These are phyloP conservation scores for Chaetomiaceae sp. DNA, from an alignment of 2,329 filamentous ascomycete genomes.

Conservation along the genomic window DNA sequence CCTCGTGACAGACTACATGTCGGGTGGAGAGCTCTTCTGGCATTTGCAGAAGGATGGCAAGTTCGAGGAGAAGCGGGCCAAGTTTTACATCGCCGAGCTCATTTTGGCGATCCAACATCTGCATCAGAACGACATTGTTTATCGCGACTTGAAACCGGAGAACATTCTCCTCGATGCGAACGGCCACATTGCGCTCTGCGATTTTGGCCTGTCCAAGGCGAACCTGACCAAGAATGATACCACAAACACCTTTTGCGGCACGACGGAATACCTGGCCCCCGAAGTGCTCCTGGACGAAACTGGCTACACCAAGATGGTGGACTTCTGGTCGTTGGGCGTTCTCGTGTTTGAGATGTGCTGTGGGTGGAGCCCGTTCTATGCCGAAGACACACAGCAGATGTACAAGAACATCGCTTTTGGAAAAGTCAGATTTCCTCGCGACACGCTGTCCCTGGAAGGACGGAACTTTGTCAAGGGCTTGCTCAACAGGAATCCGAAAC, in stretches of 20 bases:
- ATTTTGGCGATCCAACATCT: conserved; percentile 93
- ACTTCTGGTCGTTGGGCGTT: conserved; percentile 98
- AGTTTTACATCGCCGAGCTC: conserved; percentile 98
- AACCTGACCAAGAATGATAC: conserved; percentile 96
- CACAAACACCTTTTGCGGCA: conserved; percentile 98
- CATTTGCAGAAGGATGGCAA: conserved; percentile 95
- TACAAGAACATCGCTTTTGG: conserved; percentile 99
- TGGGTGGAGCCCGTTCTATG: conserved; percentile 98
- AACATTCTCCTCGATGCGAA: conserved; percentile 97
- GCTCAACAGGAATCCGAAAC: conserved; percentile 93
- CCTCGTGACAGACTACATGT: conserved; percentile 99
- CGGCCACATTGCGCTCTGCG: conserved; percentile 94
- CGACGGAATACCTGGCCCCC: conserved; percentile 93
- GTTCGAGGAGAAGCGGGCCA: conserved; percentile 89
- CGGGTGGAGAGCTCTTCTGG: conserved; percentile 96
- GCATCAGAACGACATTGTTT: conserved; percentile 96
- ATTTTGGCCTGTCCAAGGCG: conserved; percentile 96
- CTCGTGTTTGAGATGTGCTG: conserved; percentile 99
- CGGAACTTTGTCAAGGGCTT: conserved; percentile 97
- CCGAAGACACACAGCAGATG: conserved; percentile 99
- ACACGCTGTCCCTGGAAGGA: conserved; percentile 90
- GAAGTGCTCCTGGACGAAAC: conserved; percentile 94
- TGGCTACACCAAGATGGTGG: conserved; percentile 99
- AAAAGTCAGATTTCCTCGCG: conserved; percentile 92
- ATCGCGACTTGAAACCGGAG: conserved; percentile 94